Conservation (phyloP, 345 rosid species). For the Anastatica hierochuntica region DNA sequence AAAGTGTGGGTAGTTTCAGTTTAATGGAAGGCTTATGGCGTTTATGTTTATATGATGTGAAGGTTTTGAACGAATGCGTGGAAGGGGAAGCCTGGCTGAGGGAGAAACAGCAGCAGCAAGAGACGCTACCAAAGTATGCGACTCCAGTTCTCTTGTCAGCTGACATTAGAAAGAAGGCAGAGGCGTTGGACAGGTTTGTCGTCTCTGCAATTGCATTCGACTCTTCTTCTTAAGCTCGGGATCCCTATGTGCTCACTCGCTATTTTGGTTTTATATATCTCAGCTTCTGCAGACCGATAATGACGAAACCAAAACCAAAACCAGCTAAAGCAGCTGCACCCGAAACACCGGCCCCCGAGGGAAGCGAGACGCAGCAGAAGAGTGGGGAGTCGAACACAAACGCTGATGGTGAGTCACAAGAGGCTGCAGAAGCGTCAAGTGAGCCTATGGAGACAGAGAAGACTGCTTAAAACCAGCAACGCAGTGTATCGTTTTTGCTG, state of each 20-base stretch:
- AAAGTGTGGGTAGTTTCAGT: background rate
- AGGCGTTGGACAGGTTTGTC: conserved; percentile 58
- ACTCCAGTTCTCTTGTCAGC: conserved; percentile 64
- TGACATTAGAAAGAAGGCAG: conserved; percentile 68
- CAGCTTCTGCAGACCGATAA: conserved; percentile 80
- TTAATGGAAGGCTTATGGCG: background rate
- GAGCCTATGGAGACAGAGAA: conserved; percentile 81
- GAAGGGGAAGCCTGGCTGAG: conserved; percentile 86
- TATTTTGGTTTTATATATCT: background rate
- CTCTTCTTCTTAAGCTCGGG: background rate
- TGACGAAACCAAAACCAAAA: conserved; percentile 87
- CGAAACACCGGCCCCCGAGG: conserved; percentile 23
- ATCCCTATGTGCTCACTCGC: background rate
- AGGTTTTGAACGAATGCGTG: conserved; percentile 81
- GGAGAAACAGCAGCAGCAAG: conserved; percentile 79
- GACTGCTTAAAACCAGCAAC: background rate
- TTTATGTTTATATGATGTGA: background rate
- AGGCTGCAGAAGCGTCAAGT: conserved; percentile 30
- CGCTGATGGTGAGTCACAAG: conserved; percentile 34
- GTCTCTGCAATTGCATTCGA: background rate
- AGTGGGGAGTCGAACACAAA: too few species aligned
- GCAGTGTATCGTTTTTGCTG: background rate
- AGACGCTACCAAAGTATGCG: conserved; percentile 65
- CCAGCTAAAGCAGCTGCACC: too few species aligned
- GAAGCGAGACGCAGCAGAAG: conserved; percentile 9